Conservation (phyloP, 192 early-diverging fungal species). For the Coemansia javaensis region DNA sequence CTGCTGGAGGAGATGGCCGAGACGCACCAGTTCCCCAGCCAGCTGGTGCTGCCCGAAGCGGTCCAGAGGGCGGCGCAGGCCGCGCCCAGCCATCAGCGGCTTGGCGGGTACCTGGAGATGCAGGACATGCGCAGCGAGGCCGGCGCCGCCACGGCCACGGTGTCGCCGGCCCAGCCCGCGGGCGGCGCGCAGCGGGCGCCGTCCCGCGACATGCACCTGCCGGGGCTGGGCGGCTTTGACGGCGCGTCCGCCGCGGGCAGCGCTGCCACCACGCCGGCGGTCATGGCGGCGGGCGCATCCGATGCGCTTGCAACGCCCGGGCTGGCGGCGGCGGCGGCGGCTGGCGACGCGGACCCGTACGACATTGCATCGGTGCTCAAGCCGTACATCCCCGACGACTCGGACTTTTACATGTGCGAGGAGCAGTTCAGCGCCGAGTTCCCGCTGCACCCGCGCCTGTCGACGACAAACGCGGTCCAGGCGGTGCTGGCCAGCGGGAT, state of each 20-base stretch:
- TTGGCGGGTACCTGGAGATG: conserved; percentile 6
- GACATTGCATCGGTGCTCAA: conserved; percentile 40
- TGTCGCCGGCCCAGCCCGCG: neutral
- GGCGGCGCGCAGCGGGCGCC: neutral
- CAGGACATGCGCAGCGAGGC: neutral
- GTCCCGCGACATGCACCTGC: no score
- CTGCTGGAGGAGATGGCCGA: conserved; percentile 49
- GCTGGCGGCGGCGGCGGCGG: neutral
- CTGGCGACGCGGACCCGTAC: conserved; percentile 4
- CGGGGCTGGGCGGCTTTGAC: no score
- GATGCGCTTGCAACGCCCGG: no score
- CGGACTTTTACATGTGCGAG: conserved; percentile 30
- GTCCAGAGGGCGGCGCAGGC: neutral
- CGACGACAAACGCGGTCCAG: conserved; percentile 17
- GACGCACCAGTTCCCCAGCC: conserved; percentile 32
- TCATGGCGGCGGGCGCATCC: neutral
- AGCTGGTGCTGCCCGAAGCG: conserved; percentile 26
- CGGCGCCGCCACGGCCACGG: neutral
- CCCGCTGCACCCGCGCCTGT: conserved; percentile 40
- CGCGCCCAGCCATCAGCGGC: conserved; percentile 2
- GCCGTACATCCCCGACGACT: conserved; percentile 27
- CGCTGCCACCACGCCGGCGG: neutral
- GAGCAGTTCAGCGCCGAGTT: conserved; percentile 36
- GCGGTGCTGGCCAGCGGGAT: conserved; percentile 40
- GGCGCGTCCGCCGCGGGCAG: neutral